Percentiles rank a stretch among this genome's conserved stretches.
Evolutionary conservation across 805 yeast species (phyloP).

Genomic region (Zygoascus biomembranicola): DNA sequence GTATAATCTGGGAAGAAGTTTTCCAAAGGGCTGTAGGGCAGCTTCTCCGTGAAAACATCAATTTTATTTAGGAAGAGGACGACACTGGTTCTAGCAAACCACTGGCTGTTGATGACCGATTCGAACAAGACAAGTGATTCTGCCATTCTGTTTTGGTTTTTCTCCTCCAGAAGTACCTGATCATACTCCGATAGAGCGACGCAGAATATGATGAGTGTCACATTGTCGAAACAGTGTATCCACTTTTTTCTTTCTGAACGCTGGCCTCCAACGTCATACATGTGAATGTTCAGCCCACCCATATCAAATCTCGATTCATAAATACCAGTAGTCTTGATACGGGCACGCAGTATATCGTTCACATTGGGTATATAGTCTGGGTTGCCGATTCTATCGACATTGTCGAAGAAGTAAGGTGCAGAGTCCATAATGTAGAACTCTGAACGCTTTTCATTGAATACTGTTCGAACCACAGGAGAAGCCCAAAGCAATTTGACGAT

Average conservation of each 20-base stretch:
- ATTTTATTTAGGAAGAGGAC: constrained; percentile 84
- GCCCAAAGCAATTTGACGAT: constrained; percentile 47
- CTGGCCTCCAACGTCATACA: constrained; percentile 92
- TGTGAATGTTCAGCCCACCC: constrained; percentile 56
- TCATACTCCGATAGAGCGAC: constrained; percentile 89
- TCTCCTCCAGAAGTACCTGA: constrained; percentile 72
- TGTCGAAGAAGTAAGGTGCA: constrained; percentile 59
- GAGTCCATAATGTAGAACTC: constrained; percentile 82
- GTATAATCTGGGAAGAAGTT: constrained; percentile 81
- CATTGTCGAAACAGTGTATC: constrained; percentile 95
- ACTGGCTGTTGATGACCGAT: constrained; percentile 82
- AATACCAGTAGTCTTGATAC: constrained; percentile 90
- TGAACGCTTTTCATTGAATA: constrained; percentile 43
- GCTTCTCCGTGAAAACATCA: constrained; percentile 80
- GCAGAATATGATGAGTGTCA: constrained; percentile 80
- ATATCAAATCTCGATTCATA: constrained; percentile 73
- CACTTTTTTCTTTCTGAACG: constrained; percentile 93
- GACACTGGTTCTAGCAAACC: constrained; percentile 84
- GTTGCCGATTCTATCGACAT: constrained; percentile 51
- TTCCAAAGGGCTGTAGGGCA: constrained; percentile 73
- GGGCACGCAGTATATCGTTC: constrained; percentile 73
- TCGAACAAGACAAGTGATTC: constrained; percentile 81
- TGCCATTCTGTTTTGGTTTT: constrained; percentile 59
- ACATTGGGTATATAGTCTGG: constrained; percentile 62
- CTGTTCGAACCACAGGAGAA: constrained; percentile 50